These are phyloP conservation scores for Auriscalpium vulgare DNA, from an alignment of 768 basidiomycete genomes.

Conservation along the genomic window DNA sequence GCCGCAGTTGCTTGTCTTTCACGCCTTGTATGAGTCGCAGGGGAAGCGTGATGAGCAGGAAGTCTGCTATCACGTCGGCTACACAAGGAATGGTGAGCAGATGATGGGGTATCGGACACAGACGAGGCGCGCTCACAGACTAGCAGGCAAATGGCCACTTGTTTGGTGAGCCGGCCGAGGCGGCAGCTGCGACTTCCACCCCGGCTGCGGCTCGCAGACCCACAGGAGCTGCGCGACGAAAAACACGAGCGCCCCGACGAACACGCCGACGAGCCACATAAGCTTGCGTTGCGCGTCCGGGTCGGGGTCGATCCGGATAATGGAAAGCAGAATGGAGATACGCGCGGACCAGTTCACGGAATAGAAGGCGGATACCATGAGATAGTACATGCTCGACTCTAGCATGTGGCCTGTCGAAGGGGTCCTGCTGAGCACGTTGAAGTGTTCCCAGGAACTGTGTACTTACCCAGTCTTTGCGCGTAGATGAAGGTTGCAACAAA, in stretches of 20 bases:
- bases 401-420: constrained; percentile 6
- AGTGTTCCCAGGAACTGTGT: background rate
- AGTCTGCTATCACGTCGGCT: constrained; percentile 43
- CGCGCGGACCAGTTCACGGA: constrained; percentile 28
- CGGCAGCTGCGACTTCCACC: constrained; percentile 30
- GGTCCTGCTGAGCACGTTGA: too few relatives aligned
- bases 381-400: constrained; percentile 16
- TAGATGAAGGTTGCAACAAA: constrained; percentile 19
- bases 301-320: constrained; percentile 43
- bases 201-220: constrained; percentile 31
- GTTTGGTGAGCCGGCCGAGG: constrained; percentile 32
- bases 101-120: background rate
- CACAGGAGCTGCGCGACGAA: constrained; percentile 38
- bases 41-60: constrained; percentile 37
- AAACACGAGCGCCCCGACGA: constrained; percentile 29
- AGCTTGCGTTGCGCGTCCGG: constrained; percentile 5
- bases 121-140: constrained; percentile 31
- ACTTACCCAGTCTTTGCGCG: constrained; percentile 13
- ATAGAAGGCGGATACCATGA: constrained; percentile 20
- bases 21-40: constrained; percentile 38
- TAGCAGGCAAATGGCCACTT: constrained; percentile 44
- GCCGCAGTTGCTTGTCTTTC: constrained; percentile 29
- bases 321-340: constrained; percentile 45
- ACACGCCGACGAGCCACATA: constrained; percentile 11
- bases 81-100: background rate